Evolutionary conservation across 2,329 filamentous ascomycete species (phyloP), one percentile per base, ranked within the genome.

Genomic region (Sphaerulina populicola): DNA sequence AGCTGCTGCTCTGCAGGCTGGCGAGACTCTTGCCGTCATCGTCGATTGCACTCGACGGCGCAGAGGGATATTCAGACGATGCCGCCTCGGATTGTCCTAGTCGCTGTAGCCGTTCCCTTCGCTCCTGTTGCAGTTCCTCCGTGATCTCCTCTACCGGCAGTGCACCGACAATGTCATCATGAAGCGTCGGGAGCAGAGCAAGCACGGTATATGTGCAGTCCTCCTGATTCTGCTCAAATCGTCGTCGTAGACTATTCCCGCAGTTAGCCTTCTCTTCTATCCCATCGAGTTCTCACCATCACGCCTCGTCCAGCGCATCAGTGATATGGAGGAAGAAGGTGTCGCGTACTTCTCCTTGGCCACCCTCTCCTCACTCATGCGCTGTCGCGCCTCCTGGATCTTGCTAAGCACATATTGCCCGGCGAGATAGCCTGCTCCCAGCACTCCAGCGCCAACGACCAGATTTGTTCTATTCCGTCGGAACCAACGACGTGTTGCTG

Each of bases 181-280:
- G 90, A 6, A 89, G 87, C 31, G 91, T 94, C 4, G 93, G 93
- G 8, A 98, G 78, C 49, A 98, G 81, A 29, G 91, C 93, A n/a
- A 97, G 82, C 40, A 97, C 89, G 35, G 93, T 98, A 68, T 94
- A 96, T 43, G 91, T 96, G 72, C 93, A 98, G 71, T 98, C 93
- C 68, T 95, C 91, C 68, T 98, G 93, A 70, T 98, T 98, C 71
- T 98, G 93, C 69, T 97, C 88, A 72, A 98, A 98, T 65, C 93
- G 86, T 53, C 93, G 86, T 46, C 90, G 89, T 55, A 98, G 80
- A 70, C 91, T 97, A 63, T 44, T 27, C 41, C 29, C 36, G 48
- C 35, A 52, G 45, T 60, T 47, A 48, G 46, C 49, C 27, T 47
- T 27, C 41, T 12, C 41, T 12, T 12, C 44, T 31, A 49, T 33